Percentiles rank a stretch among this genome's conserved stretches.
These are phyloP conservation scores for Kitagawia praeruptora DNA, from an alignment of 129 eudicot species.

Conservation along the genomic window DNA sequence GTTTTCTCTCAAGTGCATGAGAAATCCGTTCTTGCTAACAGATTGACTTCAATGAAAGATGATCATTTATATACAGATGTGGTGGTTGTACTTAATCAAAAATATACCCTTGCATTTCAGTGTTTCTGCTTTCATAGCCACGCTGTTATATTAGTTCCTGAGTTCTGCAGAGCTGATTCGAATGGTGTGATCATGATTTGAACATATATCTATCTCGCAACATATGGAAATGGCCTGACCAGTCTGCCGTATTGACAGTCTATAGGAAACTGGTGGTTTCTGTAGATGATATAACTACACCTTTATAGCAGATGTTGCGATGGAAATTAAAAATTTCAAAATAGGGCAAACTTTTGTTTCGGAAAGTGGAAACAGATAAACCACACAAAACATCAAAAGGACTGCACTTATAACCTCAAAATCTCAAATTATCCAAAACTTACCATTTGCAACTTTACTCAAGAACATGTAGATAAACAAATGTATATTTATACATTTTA, in stretches of 20 bases:
- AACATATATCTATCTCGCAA: too few species aligned
- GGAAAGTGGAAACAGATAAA: neutral
- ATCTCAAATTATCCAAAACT: neutral
- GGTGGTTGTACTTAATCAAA: neutral
- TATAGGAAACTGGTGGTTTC: neutral
- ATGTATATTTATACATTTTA: neutral
- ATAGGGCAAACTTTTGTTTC: neutral
- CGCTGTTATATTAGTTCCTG: neutral
- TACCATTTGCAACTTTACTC: neutral
- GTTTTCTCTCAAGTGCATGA: slow-evolving; percentile 49
- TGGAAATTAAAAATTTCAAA: neutral
- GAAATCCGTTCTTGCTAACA: neutral
- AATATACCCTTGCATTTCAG: neutral
- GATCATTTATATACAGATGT: neutral
- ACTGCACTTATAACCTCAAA: neutral
- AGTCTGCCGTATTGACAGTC: neutral
- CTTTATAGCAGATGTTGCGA: neutral
- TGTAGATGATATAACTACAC: neutral
- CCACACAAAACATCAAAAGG: neutral
- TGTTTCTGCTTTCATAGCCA: neutral
- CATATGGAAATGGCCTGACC: neutral
- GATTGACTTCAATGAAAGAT: neutral
- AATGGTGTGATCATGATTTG: neutral
- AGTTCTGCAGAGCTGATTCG: neutral
- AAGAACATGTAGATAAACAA: neutral